Conservation (phyloP, 805 yeast genomes). For the Komagataella pseudopastoris region DNA sequence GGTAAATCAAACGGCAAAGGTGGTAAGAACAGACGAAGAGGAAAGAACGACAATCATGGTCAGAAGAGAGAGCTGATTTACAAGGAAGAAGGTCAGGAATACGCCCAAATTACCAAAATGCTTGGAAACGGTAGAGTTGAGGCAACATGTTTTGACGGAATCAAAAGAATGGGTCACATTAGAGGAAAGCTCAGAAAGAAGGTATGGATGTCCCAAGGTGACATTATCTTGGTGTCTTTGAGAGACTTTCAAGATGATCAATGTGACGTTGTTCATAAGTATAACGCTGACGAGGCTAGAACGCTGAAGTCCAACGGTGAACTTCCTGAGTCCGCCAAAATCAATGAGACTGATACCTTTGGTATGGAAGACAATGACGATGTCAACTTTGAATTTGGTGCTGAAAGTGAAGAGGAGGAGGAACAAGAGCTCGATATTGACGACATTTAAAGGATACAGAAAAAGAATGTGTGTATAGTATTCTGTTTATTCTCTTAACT, state of each 20-base stretch:
- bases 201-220: conserved; percentile 99
- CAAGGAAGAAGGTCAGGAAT: conserved; percentile 96
- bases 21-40: conserved; percentile 95
- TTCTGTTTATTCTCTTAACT: background rate
- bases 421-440: conserved; percentile 80
- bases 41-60: conserved; percentile 85
- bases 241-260: conserved; percentile 98
- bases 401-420: conserved; percentile 59
- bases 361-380: conserved; percentile 96
- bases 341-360: conserved; percentile 94
- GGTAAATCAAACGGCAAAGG: conserved; percentile 84
- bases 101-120: conserved; percentile 97
- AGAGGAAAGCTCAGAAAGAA: conserved; percentile 99
- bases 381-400: conserved; percentile 96
- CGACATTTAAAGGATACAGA: conserved; percentile 48
- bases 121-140: conserved; percentile 96
- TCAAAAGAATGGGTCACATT: conserved; percentile 90
- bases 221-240: conserved; percentile 84
- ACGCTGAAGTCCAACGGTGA: conserved; percentile 91
- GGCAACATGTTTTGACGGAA: conserved; percentile 90
- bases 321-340: conserved; percentile 92
- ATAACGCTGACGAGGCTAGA: conserved; percentile 96
- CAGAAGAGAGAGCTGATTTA: conserved; percentile 89
- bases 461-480: background rate
- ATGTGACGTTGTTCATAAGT: conserved; percentile 96